Evolutionary conservation across 345 rosid genomes (phyloP), one percentile per base, ranked within the genome.

Genomic region (Eucalyptus pumila): DNA sequence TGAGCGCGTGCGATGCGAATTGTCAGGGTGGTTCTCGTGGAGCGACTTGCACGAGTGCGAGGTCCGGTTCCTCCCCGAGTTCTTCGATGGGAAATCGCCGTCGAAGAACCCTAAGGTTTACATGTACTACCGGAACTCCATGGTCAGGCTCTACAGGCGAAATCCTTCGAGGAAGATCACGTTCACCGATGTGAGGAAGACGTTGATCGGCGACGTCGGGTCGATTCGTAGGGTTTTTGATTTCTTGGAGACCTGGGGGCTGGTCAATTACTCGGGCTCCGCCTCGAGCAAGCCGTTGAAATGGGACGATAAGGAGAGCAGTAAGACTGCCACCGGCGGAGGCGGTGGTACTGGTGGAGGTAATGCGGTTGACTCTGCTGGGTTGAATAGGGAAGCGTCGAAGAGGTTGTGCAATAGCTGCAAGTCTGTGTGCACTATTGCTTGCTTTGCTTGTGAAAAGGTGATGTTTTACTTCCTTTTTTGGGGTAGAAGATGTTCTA

Each of bases 201-300:
- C 93, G 14, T 96, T 97, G 23, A 96, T 97, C 7, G 95, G 96
- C 2, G 99, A 98, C 40, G 99, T 95, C 40, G 98, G 96, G 40
- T 98, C 99, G 40, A 94, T 97, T 88, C 96, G 98, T 40, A 94
- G 98, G 92, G 98, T 98, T 58, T 98, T 96, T 86, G 99, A 98
- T 92, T 97, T 98, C 90, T 92, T 98, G 49, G 99, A 98, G 34
- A 90, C 94, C 1, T 97, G 99, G 99, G 99, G 98, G 11, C 93
- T 97, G 90, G 90, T 98, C 86, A 98, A 98, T 89, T 96, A 94
- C 90, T 87, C 95, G 30, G 90, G 94, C 80, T 87, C 96, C 44
- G 69, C 91, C 27, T 80, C 93, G 45, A 93, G 86, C 89, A 97
- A 94, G 95, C 95, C 96, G 2, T 91, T 97, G 92, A 97, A 94